These are phyloP conservation scores for Plectosphaerella sp. DNA, from an alignment of 2,329 filamentous ascomycete genomes.

Conservation along the genomic window DNA sequence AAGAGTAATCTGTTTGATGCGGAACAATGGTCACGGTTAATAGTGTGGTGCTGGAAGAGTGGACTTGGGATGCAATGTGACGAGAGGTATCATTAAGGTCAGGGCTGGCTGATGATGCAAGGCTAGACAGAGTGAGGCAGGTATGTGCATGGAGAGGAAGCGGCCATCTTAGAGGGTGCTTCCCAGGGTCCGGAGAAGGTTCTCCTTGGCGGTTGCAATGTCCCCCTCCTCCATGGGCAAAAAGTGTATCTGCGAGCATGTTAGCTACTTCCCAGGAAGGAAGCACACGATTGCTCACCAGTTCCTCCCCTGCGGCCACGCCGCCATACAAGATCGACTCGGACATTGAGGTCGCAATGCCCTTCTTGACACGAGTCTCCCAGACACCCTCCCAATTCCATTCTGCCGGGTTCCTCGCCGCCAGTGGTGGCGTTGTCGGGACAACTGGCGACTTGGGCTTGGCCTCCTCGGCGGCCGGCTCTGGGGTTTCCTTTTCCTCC, in stretches of 20 bases:
- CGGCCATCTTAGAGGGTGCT: conserved; percentile 16
- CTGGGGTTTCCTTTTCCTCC: conserved; percentile 14
- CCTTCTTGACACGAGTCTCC: conserved; percentile 81
- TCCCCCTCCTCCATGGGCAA: conserved; percentile 57
- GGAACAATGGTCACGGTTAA: too few species aligned
- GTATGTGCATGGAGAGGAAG: background rate
- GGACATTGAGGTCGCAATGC: conserved; percentile 70
- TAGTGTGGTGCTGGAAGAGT: too few species aligned
- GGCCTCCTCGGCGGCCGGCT: background rate
- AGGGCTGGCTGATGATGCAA: too few species aligned
- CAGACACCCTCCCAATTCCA: conserved; percentile 99
- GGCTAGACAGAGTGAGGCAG: too few species aligned
- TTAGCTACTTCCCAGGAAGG: conserved; percentile 2
- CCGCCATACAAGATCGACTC: conserved; percentile 76
- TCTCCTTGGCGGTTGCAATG: conserved; percentile 53
- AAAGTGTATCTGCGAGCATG: conserved; percentile 55
- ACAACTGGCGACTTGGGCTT: background rate
- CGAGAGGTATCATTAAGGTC: too few species aligned
- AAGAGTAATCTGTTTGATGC: background rate
- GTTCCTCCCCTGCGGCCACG: conserved; percentile 35
- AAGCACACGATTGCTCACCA: conserved; percentile 6
- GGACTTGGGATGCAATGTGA: too few species aligned
- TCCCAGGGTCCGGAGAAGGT: conserved; percentile 48
- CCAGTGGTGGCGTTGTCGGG: conserved; percentile 6
- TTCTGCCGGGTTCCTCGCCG: conserved; percentile 62